These are phyloP conservation scores for Candida sanyaensis DNA, from an alignment of 1,139 yeast species.

Conservation along the genomic window DNA sequence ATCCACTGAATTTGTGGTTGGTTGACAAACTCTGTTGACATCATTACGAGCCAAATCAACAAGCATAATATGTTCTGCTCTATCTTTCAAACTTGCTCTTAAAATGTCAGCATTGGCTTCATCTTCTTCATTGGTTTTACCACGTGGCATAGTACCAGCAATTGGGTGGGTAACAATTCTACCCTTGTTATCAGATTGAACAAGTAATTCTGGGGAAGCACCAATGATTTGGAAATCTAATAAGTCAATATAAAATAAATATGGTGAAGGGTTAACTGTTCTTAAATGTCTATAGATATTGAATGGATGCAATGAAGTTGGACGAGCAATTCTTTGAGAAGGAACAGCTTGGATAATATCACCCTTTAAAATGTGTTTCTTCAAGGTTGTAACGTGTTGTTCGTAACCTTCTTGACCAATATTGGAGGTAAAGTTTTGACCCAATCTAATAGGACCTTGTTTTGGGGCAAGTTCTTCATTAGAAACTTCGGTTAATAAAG, in stretches of 20 bases:
- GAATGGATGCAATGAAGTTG: constrained; percentile 93
- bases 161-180: constrained; percentile 92
- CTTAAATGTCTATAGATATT: constrained; percentile 92
- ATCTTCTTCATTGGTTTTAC: constrained; percentile 88
- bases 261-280: constrained; percentile 96
- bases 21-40: constrained; percentile 91
- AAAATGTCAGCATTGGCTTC: constrained; percentile 76
- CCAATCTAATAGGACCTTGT: constrained; percentile 69
- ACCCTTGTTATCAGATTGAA: constrained; percentile 71
- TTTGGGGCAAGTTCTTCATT: constrained; percentile 40
- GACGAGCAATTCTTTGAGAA: constrained; percentile 93
- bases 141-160: constrained; percentile 94
- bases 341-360: constrained; percentile 98
- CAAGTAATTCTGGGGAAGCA: constrained; percentile 93
- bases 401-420: constrained; percentile 95
- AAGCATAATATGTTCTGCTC: constrained; percentile 98
- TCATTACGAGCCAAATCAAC: constrained; percentile 97
- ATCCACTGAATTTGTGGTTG: constrained; percentile 81
- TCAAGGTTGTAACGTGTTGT: constrained; percentile 69
- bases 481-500: constrained; percentile 44
- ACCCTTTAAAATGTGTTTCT: constrained; percentile 81
- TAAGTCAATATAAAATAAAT: constrained; percentile 89
- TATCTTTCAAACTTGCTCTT: constrained; percentile 80
- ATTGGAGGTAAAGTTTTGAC: constrained; percentile 76
- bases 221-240: constrained; percentile 93